These are phyloP conservation scores for Intubia oerlemansii DNA, from an alignment of 2,329 filamentous ascomycete genomes.

Conservation along the genomic window DNA sequence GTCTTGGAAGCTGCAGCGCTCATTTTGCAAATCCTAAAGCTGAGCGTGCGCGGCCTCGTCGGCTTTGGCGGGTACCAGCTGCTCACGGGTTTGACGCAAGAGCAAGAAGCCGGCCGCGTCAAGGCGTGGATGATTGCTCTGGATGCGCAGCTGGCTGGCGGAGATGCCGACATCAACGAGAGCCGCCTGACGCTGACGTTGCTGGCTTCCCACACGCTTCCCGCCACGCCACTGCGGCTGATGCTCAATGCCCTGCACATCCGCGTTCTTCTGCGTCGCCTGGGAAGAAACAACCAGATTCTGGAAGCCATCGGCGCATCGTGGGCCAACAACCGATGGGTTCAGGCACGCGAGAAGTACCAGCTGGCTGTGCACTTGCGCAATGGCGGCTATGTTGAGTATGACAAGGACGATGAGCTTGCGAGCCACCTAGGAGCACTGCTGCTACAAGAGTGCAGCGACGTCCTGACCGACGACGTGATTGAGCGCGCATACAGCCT, in stretches of 20 bases:
- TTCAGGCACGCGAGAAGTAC: slow-evolving; percentile 49
- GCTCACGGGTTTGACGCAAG: slow-evolving; percentile 59
- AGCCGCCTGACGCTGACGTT: slow-evolving; percentile 70
- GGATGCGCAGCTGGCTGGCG: slow-evolving; percentile 79
- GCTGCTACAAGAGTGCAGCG: slow-evolving; percentile 59
- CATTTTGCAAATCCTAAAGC: slow-evolving; percentile 59
- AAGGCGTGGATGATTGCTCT: slow-evolving; percentile 88
- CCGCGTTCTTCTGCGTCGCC: slow-evolving; percentile 69
- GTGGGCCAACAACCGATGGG: slow-evolving; percentile 60
- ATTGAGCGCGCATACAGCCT: slow-evolving; percentile 76
- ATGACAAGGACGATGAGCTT: slow-evolving; percentile 48
- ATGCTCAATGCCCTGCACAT: slow-evolving; percentile 89
- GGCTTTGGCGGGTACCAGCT: slow-evolving; percentile 58
- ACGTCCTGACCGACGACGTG: slow-evolving; percentile 57
- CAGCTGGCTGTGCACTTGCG: slow-evolving; percentile 22
- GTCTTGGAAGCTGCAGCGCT: slow-evolving; percentile 69
- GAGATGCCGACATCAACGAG: slow-evolving; percentile 75
- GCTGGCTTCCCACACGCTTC: slow-evolving; percentile 70
- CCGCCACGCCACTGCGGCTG: slow-evolving; percentile 58
- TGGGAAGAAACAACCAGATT: slow-evolving; percentile 42
- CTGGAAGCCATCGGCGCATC: slow-evolving; percentile 51
- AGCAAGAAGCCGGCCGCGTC: slow-evolving; percentile 67
- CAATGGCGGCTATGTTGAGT: slow-evolving; percentile 7
- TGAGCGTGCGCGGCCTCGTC: slow-evolving; percentile 57
- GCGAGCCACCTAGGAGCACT: slow-evolving; percentile 58